phyloP scores from a whole-genome alignment of 1,284 basidiomycete genomes.

The Phaffia rhodozyma region DNA sequence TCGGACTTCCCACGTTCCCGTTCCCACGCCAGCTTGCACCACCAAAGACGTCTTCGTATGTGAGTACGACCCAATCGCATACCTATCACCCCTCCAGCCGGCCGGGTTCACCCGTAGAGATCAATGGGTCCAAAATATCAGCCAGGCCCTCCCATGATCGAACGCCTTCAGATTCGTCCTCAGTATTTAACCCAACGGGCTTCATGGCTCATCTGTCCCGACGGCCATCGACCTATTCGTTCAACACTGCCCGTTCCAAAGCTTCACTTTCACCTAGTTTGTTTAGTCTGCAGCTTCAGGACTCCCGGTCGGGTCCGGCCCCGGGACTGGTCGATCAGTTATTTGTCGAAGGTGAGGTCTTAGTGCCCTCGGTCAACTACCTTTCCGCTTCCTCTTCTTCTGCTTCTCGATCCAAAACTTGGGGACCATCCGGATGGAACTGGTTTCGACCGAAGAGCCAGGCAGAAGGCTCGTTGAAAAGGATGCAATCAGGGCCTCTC shows the following conservation, averaged over 20 bases:
- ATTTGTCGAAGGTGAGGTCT: constrained; percentile 5
- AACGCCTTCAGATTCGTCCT: background rate
- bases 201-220: background rate
- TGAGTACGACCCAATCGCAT: background rate
- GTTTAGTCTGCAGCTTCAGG: constrained; percentile 3
- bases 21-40: constrained; percentile 8
- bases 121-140: background rate
- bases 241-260: background rate
- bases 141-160: background rate
- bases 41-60: background rate
- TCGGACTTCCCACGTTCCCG: background rate
- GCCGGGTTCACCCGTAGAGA: background rate
- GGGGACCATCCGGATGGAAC: no score
- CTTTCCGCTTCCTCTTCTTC: no score
- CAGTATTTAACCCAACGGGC: background rate
- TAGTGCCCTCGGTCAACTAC: background rate
- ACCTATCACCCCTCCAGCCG: background rate
- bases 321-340: constrained; percentile 5
- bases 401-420: no score
- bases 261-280: constrained; percentile 3
- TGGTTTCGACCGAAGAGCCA: no score
- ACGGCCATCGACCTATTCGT: constrained; percentile 5
- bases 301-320: background rate
- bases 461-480: no score
- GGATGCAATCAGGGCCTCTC: no score